Evolutionary conservation across 805 yeast genomes (phyloP), one percentile per base, ranked within the genome.

Genomic region (Barnettozyma botsteinii): DNA sequence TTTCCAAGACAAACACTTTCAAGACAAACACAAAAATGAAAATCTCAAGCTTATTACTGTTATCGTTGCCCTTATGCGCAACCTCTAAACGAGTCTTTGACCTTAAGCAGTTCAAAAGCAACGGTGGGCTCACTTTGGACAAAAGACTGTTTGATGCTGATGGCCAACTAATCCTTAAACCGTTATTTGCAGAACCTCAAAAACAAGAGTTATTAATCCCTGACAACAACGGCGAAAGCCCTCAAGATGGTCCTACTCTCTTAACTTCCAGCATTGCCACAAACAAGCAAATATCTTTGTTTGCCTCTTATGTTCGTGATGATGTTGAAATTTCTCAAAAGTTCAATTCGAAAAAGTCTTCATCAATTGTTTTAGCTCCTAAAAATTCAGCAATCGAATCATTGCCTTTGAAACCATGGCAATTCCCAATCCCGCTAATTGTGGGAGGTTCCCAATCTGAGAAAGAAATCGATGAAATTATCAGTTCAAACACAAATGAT

Each of bases 301-400:
- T 85, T 57, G 71, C 87, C 3, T 73, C 79, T 1, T 84, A 85
- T 55, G 62, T 82, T n/a, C 71, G 95, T 43, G 85, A 82, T 50
- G 68, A 76, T 53, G 62, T 69, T 13, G 70, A 65, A 11, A 53
- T 81, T 21, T 69, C 73, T 22, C 41, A 53, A 15, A 67, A 70
- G 46, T 71, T 82, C 47, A 77, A 72, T 43, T 60, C 67, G 42
- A 57, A 61, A 13, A 61, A 64, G 23, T 52, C 53, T 28, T 65
- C 65, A 51, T 67, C 63, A 41, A 61, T 85, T 18, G 71, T 86
- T 7, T 72, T 86, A 52, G 85, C 94, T 3, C 95, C 95, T 7
- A 66, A 77, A 2, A 77, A 86, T 53, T 60, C 58, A 11, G 89
- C 86, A 4, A 66, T 86, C 43, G 62, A 62, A 24, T 61, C 67